Evolutionary conservation across 129 eudicot species (phyloP), one percentile per base, ranked within the genome.

Genomic region (Pseudognaphalium luteoalbum): DNA sequence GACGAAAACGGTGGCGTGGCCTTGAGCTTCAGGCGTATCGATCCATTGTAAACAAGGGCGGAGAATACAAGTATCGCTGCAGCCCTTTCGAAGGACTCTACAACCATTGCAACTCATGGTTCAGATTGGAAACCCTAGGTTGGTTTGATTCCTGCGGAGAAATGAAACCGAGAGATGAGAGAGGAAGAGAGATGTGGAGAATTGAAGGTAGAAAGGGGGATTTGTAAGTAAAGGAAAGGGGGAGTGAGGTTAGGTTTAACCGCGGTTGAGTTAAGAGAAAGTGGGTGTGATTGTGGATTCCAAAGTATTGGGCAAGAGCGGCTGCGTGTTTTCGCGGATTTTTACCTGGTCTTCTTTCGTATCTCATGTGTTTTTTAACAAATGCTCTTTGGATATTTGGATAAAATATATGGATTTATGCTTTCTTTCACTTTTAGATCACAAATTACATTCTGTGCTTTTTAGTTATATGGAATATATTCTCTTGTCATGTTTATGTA

Each of bases 311-410:
- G 93, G 93, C 80, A 81, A 68, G 74, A 83, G 86, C 97, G 93
- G 91, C 91, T 90, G 83, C 97, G 93, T 82, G 96, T 89, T 83
- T 92, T 94, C 97, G 96, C 97, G 89, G 90, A 87, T 87, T 75
- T 80, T 75, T 80, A 74, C 80, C 58, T 39, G 60, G 60, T 66
- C 61, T 56, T 68, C 34, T 61, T 32, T 15, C 10, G n/a, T 71
- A 58, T 29, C 4, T 34, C 37, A 16, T 66, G 59, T 66, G 50
- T 41, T 3, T 57, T 76, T 12, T 41, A 25, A 41, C 47, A 41
- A 41, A 41, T 62, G 17, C 28, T 21, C 22, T 5, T 56, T 32
- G 67, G 66, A 60, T 66, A 50, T 0, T 41, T 32, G 62, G 70
- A 42, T 67, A 57, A 50, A 3, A 16, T 25, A 39, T 52, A 7